Evolutionary conservation across 139 green algal genomes (phyloP).

Genomic region (Astrephomene gubernaculifera): DNA sequence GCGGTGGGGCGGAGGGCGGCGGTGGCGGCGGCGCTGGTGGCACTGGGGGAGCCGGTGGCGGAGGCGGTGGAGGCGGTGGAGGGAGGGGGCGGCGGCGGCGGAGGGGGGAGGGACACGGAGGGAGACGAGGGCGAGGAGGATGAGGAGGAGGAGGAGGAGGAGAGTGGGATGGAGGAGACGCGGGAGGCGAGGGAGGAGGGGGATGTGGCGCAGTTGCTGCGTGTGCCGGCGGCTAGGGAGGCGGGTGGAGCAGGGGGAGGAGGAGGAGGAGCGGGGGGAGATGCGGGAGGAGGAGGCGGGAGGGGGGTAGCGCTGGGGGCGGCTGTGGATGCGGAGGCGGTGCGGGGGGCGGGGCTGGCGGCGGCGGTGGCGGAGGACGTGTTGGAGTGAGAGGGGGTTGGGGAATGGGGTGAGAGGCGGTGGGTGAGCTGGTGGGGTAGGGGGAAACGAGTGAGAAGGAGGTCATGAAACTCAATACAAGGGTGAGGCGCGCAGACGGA

Average conservation of each 20-base stretch:
- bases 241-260: background rate
- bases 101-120: background rate
- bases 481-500: no score
- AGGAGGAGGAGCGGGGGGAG: background rate
- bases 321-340: background rate
- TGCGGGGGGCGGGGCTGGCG: no score
- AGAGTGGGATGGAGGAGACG: background rate
- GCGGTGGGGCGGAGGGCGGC: conserved; percentile 10
- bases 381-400: no score
- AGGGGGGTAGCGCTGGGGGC: background rate
- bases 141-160: no score
- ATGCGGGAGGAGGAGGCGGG: background rate
- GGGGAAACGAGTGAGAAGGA: no score
- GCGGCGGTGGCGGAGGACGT: no score
- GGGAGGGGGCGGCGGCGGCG: background rate
- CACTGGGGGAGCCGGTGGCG: conserved; percentile 38
- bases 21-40: conserved; percentile 41
- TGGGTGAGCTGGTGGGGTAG: no score
- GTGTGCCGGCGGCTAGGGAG: background rate
- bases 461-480: no score
- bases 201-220: background rate
- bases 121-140: background rate
- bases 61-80: conserved; percentile 23
- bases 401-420: no score
- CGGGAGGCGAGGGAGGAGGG: background rate